A percentile compares a stretch with the other conserved stretches of the same genome.
These are phyloP conservation scores for Buddleja alternifolia DNA, from an alignment of 257 asterid species.

Conservation along the genomic window DNA sequence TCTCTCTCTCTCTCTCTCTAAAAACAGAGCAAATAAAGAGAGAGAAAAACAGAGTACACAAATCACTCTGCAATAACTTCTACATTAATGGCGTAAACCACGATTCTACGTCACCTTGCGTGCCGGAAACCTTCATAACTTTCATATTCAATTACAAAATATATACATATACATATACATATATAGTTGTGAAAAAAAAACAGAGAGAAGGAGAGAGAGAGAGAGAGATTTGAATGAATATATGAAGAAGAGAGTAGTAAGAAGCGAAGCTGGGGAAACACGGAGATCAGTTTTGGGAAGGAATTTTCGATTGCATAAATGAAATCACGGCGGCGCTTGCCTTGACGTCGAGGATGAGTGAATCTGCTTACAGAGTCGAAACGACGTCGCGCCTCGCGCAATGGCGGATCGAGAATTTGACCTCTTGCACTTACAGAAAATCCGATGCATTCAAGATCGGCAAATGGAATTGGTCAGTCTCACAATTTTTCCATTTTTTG, in stretches of 20 bases:
- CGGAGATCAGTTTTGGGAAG: constrained; percentile 77
- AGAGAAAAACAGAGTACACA: background rate
- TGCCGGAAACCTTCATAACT: constrained; percentile 49
- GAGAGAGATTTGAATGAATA: constrained; percentile 4
- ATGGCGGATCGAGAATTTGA: constrained; percentile 88
- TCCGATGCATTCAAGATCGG: constrained; percentile 94
- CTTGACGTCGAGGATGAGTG: constrained; percentile 71
- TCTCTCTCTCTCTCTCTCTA: constrained; percentile 14
- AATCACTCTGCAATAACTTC: constrained; percentile 38
- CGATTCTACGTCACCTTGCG: constrained; percentile 47
- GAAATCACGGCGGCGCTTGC: constrained; percentile 80
- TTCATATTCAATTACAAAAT: background rate
- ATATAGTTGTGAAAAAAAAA: too few species aligned
- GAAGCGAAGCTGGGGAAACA: constrained; percentile 89
- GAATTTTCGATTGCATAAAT: constrained; percentile 82
- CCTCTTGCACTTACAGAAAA: constrained; percentile 79
- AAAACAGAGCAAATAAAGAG: constrained; percentile 6
- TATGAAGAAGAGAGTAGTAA: constrained; percentile 45
- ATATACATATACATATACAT: background rate
- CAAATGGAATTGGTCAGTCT: constrained; percentile 80
- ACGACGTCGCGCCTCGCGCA: constrained; percentile 96
- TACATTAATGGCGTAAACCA: constrained; percentile 68
- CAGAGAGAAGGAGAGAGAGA: background rate
- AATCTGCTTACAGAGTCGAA: constrained; percentile 84
- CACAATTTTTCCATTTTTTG: background rate